These are phyloP conservation scores for Anthostomella pinea DNA, from an alignment of 2,329 filamentous ascomycete species.

Conservation along the genomic window DNA sequence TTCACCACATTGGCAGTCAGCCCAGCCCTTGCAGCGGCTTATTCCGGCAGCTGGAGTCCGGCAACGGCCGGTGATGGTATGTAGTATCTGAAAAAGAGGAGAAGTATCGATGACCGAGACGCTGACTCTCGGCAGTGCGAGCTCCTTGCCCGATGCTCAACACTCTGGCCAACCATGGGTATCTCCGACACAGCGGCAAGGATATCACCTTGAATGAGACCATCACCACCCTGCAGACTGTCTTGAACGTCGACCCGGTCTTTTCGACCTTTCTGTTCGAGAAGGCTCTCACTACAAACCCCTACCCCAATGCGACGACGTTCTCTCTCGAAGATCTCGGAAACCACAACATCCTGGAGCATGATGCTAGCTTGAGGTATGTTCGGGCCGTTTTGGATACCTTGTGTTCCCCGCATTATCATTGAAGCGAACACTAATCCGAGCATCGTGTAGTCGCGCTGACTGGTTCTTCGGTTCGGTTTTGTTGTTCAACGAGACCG, in stretches of 20 bases:
- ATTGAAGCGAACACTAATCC: no score
- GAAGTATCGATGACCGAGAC: no score
- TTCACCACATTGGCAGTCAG: no score
- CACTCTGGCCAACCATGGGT: conserved; percentile 49
- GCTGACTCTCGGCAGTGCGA: no score
- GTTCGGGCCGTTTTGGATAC: no score
- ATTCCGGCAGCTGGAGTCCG: no score
- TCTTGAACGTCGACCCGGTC: conserved; percentile 41
- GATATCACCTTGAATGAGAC: conserved; percentile 39
- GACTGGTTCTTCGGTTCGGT: conserved; percentile 50
- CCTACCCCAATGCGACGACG: conserved; percentile 41
- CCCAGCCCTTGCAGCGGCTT: no score
- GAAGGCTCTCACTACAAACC: conserved; percentile 41
- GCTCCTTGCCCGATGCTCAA: conserved; percentile 55
- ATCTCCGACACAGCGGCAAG: conserved; percentile 44
- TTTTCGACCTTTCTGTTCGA: conserved; percentile 41
- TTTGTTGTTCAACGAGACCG: conserved; percentile 47
- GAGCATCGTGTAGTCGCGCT: no score
- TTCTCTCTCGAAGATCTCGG: conserved; percentile 44
- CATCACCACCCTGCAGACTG: conserved; percentile 36
- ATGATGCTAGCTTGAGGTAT: conserved; percentile 45
- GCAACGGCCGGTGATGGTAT: no score
- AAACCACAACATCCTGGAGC: conserved; percentile 46
- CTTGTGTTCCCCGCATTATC: no score
- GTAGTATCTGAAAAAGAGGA: no score